Base-by-base conservation (phyloP, 805 yeast genomes). In the Kuraishia floccosa region DNA sequence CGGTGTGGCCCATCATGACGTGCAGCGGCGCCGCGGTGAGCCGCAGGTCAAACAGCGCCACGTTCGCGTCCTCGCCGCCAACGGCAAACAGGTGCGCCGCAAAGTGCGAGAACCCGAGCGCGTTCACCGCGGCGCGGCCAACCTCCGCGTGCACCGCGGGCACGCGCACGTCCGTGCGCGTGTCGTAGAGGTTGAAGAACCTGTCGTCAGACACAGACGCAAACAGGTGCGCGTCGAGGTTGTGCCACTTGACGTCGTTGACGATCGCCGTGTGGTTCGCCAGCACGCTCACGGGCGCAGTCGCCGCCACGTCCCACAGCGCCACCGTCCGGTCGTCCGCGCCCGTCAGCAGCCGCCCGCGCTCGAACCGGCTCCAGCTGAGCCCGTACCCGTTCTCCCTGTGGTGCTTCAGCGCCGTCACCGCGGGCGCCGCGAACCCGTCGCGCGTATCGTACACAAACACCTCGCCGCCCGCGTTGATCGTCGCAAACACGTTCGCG, bases 1-100 rank as follows among this genome's bases (percentile, higher is more conserved):
- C 83, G 3, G 78, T 73, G 43, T 85, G 96, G 1, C 91, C 91
- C 70, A 76, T 64, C 75, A 82, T 77, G 3, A 78, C 65, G 48
- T 82, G 91, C 8, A 82, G 58, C 16, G 64, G 56, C 4, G 58
- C 55, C 5, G 35, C 31, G 20, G 43, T 37, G 3, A 46, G 38
- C 44, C 91, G 63, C 22, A 71, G 43, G 45, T 82, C 91, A 37
- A 76, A 67, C n/a, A 82, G 49, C 33, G 70, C 71, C 24, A 80
- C 67, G 36, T 74, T 72, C 6, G 81, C 65, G 45, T 78, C 81
- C 23, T 74, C 68, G 32, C 81, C 75, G 5, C 87, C 91, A 3
- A 78, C 63, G 0, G 85, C 85, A 25, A 76, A 49, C 27, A 82
- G 50, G 44, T 80, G 63, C 4, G 53, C 42, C 1, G 84, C 69